These are phyloP conservation scores for Myxozyma mucilagina DNA, from an alignment of 805 yeast genomes.

Conservation along the genomic window DNA sequence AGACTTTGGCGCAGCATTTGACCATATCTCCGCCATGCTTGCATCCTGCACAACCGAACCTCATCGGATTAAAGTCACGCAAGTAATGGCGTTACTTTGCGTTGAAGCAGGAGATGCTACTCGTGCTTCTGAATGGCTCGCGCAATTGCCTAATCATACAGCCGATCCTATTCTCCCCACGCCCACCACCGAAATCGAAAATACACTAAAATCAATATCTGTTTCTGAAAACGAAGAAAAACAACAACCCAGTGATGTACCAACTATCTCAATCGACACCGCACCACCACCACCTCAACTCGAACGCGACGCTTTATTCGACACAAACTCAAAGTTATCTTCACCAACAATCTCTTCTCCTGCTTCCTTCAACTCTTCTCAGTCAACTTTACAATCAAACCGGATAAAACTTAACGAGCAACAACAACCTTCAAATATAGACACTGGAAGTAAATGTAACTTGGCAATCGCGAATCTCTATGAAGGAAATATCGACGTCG, in stretches of 20 bases:
- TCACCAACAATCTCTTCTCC: constrained; percentile 2
- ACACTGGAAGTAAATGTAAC: constrained; percentile 15
- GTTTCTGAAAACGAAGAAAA: background rate
- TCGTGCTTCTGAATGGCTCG: constrained; percentile 19
- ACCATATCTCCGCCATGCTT: constrained; percentile 32
- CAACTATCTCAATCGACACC: background rate
- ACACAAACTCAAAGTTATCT: background rate
- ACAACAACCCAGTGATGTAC: background rate
- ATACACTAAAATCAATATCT: background rate
- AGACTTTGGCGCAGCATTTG: constrained; percentile 40
- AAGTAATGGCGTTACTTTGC: constrained; percentile 22
- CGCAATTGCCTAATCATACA: constrained; percentile 5
- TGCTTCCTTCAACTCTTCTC: background rate
- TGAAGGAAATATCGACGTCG: constrained; percentile 20
- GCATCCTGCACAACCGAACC: constrained; percentile 5
- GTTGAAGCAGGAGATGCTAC: constrained; percentile 20
- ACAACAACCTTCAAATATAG: background rate
- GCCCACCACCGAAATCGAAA: background rate
- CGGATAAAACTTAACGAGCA: background rate
- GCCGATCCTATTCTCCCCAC: constrained; percentile 11
- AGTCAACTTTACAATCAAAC: background rate
- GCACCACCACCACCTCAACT: background rate
- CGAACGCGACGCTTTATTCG: constrained; percentile 9
- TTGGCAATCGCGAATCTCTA: constrained; percentile 25
- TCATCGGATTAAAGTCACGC: constrained; percentile 1